Evolutionary conservation across 768 basidiomycete genomes (phyloP), one percentile per base, ranked within the genome.

Genomic region (Chiua virens): DNA sequence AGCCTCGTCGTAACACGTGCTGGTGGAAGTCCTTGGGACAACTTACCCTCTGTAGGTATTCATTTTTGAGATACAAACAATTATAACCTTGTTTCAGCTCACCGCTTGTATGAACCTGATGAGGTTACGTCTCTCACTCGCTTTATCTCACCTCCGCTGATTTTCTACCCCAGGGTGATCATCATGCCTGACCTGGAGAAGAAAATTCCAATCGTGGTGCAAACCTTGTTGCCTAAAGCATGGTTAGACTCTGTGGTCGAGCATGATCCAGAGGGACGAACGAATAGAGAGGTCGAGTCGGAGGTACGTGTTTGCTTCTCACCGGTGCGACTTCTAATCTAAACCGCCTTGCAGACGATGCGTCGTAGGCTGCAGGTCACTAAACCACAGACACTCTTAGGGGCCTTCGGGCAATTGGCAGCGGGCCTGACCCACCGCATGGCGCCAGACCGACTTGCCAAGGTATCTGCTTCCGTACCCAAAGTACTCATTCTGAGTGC

Each of bases 401-500:
- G 90, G 0, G 69, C 79, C 23, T 50, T 92, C 15, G 89, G 86
- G 11, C 92, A 93, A 65, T 83, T 87, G 80, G 74, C 71, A 14
- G 87, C 90, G 1, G 83, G 61, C 0, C 55, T 87, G 1, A 86
- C 83, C 0, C 89, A 92, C 61, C 61, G 76, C 46, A 82, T 89
- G 56, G 60, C 71, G 5, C 66, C 77, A 0, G 72, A 73, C 0
- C 75, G 78, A 5, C 73, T 87, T 18, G 66, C 68, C 13, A 62
- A 52, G 32, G 79, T 89, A 40, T 79, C 82, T 1, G 62, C 66
- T 0, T 70, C 73, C 4, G 78, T 91, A 20, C 84, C 87, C 11
- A 89, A 88, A 61, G 75, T 89, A 8, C 58, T 76, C 27, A 83
- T 81, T 32, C 60, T 89, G n/a, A 86, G 85, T 0, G 89, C 87